Evolutionary conservation across 805 yeast genomes (phyloP).

Genomic region (Kodamaea neixiangensis): DNA sequence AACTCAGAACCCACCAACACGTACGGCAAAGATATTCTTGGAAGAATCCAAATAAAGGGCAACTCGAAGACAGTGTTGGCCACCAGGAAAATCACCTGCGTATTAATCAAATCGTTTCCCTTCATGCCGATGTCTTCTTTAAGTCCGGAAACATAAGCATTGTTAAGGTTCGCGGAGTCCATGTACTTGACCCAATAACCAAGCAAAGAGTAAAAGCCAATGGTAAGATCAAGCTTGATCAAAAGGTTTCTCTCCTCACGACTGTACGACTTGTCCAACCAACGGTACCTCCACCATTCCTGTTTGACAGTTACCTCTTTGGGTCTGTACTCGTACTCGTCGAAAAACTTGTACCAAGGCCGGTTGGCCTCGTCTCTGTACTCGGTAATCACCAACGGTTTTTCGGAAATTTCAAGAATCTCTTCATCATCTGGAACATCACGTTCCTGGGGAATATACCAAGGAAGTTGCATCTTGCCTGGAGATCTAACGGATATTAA

Average conservation of each 20-base stretch:
- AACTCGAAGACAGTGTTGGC: slow-evolving; percentile 24
- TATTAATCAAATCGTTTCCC: slow-evolving; percentile 25
- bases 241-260: slow-evolving; percentile 24
- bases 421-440: not conserved
- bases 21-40: slow-evolving; percentile 22
- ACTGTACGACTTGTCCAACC: slow-evolving; percentile 19
- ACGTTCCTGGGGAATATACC: slow-evolving; percentile 10
- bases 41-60: slow-evolving; percentile 23
- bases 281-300: slow-evolving; percentile 15
- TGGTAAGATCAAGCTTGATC: slow-evolving; percentile 25
- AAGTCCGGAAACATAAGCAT: slow-evolving; percentile 25
- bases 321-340: slow-evolving; percentile 34
- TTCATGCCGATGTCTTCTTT: slow-evolving; percentile 21
- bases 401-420: not conserved
- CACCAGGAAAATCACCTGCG: slow-evolving; percentile 23
- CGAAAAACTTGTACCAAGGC: slow-evolving; percentile 50
- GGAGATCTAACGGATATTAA: not conserved
- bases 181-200: slow-evolving; percentile 28
- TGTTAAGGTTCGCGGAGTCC: slow-evolving; percentile 24
- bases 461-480: slow-evolving; percentile 3
- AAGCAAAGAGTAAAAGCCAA: slow-evolving; percentile 24
- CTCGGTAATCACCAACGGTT: slow-evolving; percentile 23
- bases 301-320: slow-evolving; percentile 8
- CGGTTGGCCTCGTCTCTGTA: slow-evolving; percentile 54
- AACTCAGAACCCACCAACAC: slow-evolving; percentile 21